These are phyloP conservation scores for Oryza nivara DNA, from an alignment of 176 grass and related monocot species.

Conservation along the genomic window DNA sequence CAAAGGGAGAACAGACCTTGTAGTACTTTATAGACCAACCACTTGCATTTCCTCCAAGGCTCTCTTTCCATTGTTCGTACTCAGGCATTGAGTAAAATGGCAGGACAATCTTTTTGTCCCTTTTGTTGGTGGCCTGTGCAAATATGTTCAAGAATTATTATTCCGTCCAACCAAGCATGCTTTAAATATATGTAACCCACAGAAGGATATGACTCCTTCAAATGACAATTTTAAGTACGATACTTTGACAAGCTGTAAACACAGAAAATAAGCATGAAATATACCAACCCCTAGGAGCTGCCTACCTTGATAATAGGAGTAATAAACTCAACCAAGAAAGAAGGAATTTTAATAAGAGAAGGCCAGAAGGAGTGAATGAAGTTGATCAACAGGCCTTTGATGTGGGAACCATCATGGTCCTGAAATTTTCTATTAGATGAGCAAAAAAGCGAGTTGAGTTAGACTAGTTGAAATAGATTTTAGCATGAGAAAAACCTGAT, in stretches of 20 bases:
- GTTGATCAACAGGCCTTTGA: constrained; percentile 89
- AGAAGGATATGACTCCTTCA: background rate
- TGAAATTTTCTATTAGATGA: constrained; percentile 32
- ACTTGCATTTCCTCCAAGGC: constrained; percentile 57
- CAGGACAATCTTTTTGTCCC: constrained; percentile 14
- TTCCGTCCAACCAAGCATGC: background rate
- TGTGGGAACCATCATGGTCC: constrained; percentile 95
- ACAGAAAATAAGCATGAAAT: background rate
- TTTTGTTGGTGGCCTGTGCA: constrained; percentile 67
- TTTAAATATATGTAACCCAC: background rate
- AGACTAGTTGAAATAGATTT: constrained; percentile 2
- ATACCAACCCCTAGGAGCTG: background rate
- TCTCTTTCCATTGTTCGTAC: constrained; percentile 85
- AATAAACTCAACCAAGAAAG: constrained; percentile 89
- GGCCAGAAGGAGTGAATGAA: constrained; percentile 91
- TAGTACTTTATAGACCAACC: constrained; percentile 86
- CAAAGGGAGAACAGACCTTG: constrained; percentile 59
- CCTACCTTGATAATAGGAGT: constrained; percentile 89
- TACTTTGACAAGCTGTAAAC: background rate
- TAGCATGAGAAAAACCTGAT: constrained; percentile 62
- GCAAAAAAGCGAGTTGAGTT: background rate
- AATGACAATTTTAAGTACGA: background rate
- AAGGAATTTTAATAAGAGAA: constrained; percentile 76
- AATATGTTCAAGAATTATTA: background rate
- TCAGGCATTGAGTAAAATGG: constrained; percentile 92